Evolutionary conservation across 2,329 filamentous ascomycete species (phyloP), one percentile per base, ranked within the genome.

Genomic region (Aaosphaeria pasadenensis): DNA sequence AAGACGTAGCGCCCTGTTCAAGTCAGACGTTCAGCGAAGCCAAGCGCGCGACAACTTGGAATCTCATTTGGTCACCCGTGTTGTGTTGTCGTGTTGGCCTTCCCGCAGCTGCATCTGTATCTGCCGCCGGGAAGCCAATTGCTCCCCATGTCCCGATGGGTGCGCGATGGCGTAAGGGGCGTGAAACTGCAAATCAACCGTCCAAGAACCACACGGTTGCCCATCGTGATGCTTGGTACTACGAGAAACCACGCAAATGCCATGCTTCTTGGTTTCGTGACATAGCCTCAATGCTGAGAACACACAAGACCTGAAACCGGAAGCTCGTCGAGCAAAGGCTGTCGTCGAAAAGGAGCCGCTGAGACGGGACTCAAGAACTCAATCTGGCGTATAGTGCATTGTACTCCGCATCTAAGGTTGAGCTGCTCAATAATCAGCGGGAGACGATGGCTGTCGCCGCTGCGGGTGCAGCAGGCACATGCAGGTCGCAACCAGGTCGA

Each of bases 201-300:
- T 24, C 42, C 30, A 36, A 42, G 45, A 42, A 50, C 50, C 50
- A 52, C 49, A 47, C 35, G 30, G n/a, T 36, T 36, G 9, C n/a
- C 9, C 33, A n/a, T 36, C 33, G 33, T 36, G 9, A n/a, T 24
- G n/a, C 33, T 9, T 9, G 9, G 33, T n/a, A n/a, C 33, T 36
- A 9, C 33, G 33, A 36, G 7, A 39, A 17, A 46, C 39, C 24
- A 5, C 35, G 36, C 43, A 46, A n/a, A 39, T 49, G 43, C 39
- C 46, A 48, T 45, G 32, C 5, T 36, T 50, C 47, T 50, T 46
- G 47, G 47, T 44, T 11, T 36, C 33, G 17, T 24, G n/a, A 36
- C 46, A 44, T 39, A 49, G 50, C 50, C 50, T 43, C 50, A 49
- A 44, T 42, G 30, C 29, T 39, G n/a, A 46, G 17, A 36, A 48